Evolutionary conservation across 768 basidiomycete genomes (phyloP).

Genomic region (Pleurotus sapidus): DNA sequence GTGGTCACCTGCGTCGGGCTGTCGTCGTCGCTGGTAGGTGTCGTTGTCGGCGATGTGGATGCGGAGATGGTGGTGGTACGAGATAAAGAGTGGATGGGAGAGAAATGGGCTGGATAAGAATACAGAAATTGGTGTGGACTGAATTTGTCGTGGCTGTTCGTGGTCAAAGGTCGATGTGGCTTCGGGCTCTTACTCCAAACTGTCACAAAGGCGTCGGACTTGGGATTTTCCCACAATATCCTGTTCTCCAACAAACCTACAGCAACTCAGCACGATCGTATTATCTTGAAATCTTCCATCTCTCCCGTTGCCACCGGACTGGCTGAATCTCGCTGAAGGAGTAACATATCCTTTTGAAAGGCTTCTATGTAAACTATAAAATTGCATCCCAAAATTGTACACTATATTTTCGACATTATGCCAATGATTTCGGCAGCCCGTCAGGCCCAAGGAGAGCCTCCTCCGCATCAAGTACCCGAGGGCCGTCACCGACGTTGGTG

Average conservation of each 20-base stretch:
- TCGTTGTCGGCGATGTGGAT: not conserved
- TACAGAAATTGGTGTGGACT: not conserved
- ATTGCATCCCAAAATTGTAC: not conserved
- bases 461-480: constrained; percentile 58
- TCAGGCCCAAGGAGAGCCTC: constrained; percentile 65
- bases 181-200: constrained; percentile 6
- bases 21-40: too few relatives aligned
- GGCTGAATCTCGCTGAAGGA: too few relatives aligned
- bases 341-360: too few relatives aligned
- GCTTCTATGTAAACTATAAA: not conserved
- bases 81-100: not conserved
- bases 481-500: constrained; percentile 91
- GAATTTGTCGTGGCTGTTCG: constrained; percentile 52
- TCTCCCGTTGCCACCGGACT: not conserved
- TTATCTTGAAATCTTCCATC: not conserved
- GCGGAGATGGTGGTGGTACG: not conserved
- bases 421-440: constrained; percentile 63
- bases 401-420: not conserved
- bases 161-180: constrained; percentile 27
- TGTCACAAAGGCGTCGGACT: constrained; percentile 9
- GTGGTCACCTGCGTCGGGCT: not conserved
- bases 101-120: not conserved
- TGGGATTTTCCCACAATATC: constrained; percentile 1
- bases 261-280: not conserved
- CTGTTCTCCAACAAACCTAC: not conserved